Evolutionary conservation across 192 early-diverging fungal species (phyloP).

Genomic region (Entomortierella lignicola): DNA sequence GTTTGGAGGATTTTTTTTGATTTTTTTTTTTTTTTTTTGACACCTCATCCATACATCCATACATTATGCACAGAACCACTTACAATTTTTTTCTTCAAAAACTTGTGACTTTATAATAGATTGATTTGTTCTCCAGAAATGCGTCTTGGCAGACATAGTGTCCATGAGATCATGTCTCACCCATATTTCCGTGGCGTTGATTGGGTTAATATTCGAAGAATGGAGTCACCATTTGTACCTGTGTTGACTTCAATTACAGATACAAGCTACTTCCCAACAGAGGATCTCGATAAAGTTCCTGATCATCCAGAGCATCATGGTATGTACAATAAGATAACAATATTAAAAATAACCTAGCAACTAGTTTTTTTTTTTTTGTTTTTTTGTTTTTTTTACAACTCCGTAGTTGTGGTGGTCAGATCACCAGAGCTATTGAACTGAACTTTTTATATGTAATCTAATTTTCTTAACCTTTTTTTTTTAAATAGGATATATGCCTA

Average conservation of each 20-base stretch:
- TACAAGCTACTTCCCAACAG: slow-evolving; percentile 97
- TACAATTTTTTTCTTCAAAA: neutral
- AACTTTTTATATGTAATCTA: neutral
- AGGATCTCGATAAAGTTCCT: slow-evolving; percentile 87
- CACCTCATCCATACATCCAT: too few species aligned
- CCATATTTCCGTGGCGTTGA: slow-evolving; percentile 95
- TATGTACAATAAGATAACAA: neutral
- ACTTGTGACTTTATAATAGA: slow-evolving; percentile 43
- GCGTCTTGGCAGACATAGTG: slow-evolving; percentile 83
- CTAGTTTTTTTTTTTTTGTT: neutral
- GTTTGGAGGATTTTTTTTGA: neutral
- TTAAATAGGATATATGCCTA: slow-evolving; percentile 20
- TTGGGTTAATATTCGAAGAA: slow-evolving; percentile 86
- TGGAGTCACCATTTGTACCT: slow-evolving; percentile 94
- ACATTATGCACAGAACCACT: too few species aligned
- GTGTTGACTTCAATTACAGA: slow-evolving; percentile 94
- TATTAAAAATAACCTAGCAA: neutral
- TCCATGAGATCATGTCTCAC: slow-evolving; percentile 89
- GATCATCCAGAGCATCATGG: slow-evolving; percentile 56
- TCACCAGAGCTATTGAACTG: neutral
- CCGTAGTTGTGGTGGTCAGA: too few species aligned
- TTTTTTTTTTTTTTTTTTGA: neutral
- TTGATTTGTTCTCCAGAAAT: slow-evolving; percentile 89
- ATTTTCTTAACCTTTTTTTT: neutral
- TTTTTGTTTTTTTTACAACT: neutral